Percentiles rank a stretch among this genome's conserved stretches.
Conservation (phyloP, 148 eudicot species). For the Persicaria tinctoria region DNA sequence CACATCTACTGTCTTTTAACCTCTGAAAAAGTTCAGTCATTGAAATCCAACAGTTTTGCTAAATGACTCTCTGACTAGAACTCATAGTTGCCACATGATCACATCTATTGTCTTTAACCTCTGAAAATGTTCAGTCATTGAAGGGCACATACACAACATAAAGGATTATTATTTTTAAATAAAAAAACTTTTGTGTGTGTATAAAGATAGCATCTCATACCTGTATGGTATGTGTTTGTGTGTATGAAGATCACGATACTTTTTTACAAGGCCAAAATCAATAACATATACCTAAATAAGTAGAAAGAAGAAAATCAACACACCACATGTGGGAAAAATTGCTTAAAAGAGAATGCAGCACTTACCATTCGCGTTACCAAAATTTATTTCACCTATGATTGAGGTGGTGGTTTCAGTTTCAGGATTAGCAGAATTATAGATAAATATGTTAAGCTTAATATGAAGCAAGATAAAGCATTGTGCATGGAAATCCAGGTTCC, state of each 20-base stretch:
- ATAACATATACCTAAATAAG: slow-evolving; percentile 64
- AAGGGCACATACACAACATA: neutral
- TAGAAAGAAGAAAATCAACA: neutral
- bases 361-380: neutral
- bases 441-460: too few species aligned
- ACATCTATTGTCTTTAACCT: neutral
- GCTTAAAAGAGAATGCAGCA: neutral
- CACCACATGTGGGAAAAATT: neutral
- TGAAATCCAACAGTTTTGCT: neutral
- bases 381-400: neutral
- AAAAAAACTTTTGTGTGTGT: neutral
- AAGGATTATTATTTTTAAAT: neutral
- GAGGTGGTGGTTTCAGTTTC: neutral
- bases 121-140: neutral
- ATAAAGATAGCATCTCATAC: slow-evolving; percentile 26
- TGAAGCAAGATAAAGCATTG: neutral
- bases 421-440: neutral
- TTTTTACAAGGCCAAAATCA: slow-evolving; percentile 94
- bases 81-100: neutral
- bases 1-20: neutral
- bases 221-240: slow-evolving; percentile 97
- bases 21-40: neutral
- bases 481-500: too few species aligned
- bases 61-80: neutral
- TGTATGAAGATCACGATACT: slow-evolving; percentile 87